Percentiles rank a stretch among this genome's conserved stretches.
phyloP scores from a whole-genome alignment of 2,329 filamentous ascomycete species.

The Cladosporium sp. region DNA sequence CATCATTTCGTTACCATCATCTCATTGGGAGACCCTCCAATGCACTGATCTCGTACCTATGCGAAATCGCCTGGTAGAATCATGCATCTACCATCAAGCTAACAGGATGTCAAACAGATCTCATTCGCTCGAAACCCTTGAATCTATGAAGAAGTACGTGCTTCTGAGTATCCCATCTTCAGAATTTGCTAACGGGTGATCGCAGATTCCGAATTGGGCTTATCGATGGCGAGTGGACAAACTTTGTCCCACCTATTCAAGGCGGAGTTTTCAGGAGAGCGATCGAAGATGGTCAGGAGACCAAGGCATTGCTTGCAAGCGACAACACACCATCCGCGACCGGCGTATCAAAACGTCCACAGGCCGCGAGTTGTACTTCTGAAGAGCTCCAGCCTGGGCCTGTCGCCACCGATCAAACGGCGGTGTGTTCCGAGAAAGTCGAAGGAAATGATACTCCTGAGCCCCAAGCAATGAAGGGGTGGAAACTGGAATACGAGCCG shows the following conservation, averaged over 20 bases:
- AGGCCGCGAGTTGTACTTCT: neutral
- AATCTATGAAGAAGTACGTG: neutral
- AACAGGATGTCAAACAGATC: neutral
- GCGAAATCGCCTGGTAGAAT: neutral
- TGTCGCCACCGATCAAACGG: neutral
- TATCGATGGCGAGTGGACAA: constrained; percentile 57
- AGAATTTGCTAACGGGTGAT: neutral
- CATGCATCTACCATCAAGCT: neutral
- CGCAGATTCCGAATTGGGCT: constrained; percentile 61
- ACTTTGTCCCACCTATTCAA: constrained; percentile 61
- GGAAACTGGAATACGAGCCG: constrained; percentile 20
- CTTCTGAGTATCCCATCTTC: neutral
- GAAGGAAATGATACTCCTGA: neutral
- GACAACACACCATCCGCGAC: constrained; percentile 1
- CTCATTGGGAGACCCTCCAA: constrained; percentile 54
- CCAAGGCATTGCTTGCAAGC: constrained; percentile 3
- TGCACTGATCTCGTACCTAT: neutral
- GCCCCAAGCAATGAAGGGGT: neutral
- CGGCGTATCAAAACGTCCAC: neutral
- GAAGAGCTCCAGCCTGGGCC: neutral
- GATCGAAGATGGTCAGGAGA: constrained; percentile 38
- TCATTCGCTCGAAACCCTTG: neutral
- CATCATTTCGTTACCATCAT: constrained; percentile 42
- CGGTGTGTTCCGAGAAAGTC: constrained; percentile 1
- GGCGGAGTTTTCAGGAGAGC: constrained; percentile 25